These are phyloP conservation scores for Barbatosphaeria neglecta DNA, from an alignment of 495 filamentous ascomycete genomes.

Conservation along the genomic window DNA sequence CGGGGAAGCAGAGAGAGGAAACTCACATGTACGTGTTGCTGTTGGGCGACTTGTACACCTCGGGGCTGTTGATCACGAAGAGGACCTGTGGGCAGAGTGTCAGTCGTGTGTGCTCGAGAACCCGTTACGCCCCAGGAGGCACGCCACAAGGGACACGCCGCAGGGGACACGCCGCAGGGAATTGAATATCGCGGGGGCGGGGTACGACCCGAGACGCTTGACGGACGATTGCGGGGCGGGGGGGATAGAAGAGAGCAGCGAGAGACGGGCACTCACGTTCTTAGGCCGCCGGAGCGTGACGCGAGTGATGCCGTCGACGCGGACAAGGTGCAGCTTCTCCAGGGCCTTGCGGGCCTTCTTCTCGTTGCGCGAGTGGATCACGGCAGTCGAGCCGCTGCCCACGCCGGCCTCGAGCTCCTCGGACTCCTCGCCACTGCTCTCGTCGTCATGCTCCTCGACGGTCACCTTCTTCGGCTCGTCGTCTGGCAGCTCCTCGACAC, in stretches of 20 bases:
- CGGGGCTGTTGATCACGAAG: constrained; percentile 98
- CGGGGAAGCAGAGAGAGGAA: neutral
- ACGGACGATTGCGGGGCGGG: neutral
- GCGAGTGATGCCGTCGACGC: constrained; percentile 91
- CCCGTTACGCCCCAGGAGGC: neutral
- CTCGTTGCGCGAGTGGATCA: constrained; percentile 96
- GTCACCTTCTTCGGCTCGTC: constrained; percentile 72
- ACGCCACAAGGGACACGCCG: too few relatives aligned
- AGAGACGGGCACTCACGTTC: constrained; percentile 59
- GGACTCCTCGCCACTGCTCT: constrained; percentile 63
- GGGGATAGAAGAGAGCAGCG: neutral
- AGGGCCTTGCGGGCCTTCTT: constrained; percentile 99
- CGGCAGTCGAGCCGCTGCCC: constrained; percentile 65
- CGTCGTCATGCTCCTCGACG: constrained; percentile 66
- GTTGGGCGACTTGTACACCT: constrained; percentile 96
- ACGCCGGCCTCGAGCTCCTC: constrained; percentile 58
- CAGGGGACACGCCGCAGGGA: neutral
- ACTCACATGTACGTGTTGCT: constrained; percentile 99
- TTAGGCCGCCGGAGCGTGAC: constrained; percentile 96
- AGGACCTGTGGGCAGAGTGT: constrained; percentile 56
- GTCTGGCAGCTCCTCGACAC: constrained; percentile 93
- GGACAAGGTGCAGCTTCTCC: constrained; percentile 93
- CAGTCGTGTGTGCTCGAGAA: constrained; percentile 7
- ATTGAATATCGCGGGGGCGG: too few relatives aligned
- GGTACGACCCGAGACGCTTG: too few relatives aligned